Evolutionary conservation across 176 grass and related monocot genomes (phyloP), one percentile per base, ranked within the genome.

Genomic region (Alloteropsis semialata): DNA sequence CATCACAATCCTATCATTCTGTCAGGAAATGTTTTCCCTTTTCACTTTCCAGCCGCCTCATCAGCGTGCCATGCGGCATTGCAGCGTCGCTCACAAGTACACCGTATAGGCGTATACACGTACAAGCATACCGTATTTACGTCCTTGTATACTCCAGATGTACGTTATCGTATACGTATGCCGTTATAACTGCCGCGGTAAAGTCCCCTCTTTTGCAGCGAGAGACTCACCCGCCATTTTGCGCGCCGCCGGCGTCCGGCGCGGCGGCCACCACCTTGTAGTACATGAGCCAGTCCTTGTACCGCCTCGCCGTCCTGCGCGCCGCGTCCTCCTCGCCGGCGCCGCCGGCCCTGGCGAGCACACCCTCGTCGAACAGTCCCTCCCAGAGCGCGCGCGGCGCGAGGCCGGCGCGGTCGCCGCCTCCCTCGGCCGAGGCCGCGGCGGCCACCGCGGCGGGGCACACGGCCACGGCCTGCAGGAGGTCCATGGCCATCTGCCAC

Each of bases 231-330:
- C 82, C 84, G 65, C 57, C 70, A 54, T 54, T 57, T 64, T 48
- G 60, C 1, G 46, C 65, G 27, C 18, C 78, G 17, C 44, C 71
- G 76, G 63, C 55, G 61, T 50, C 87, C 69, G 82, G 85, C 53
- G 81, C 72, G 18, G 83, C 77, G 53, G 78, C 84, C 22, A 98
- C 89, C 14, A 98, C 96, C 89, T 90, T 88, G 74, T 93, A 98
- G 80, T 98, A 98, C 87, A 98, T 98, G 69, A 98, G 80, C 93
- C 96, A 98, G 82, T 92, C 88, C 82, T 95, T 98, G 84, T 93
- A 98, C 37, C 91, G 51, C 80, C 87, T 77, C 36, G 86, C 96
- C 22, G 87, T 87, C 53, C 89, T 70, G 25, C 81, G 88, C 5
- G 80, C 93, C 24, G 81, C 91, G 46, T 86, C 87, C 17, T 93